phyloP scores from a whole-genome alignment of 2,329 filamentous ascomycete genomes.

The Fragosphaeria purpurea region DNA sequence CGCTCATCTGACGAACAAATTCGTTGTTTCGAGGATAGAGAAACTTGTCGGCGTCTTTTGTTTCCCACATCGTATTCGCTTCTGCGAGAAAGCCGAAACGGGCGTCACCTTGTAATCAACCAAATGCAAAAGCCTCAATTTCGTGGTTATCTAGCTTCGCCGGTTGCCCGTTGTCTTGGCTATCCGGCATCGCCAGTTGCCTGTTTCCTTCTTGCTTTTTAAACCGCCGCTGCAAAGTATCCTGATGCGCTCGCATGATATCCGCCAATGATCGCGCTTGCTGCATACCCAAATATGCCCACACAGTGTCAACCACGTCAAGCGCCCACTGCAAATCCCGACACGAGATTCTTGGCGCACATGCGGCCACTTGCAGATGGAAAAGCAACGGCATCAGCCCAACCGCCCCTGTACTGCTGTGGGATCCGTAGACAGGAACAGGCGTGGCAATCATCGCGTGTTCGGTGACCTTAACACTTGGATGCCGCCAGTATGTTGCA shows the following conservation, averaged over 20 bases:
- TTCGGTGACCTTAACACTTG: slow-evolving; percentile 23
- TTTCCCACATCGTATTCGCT: no score
- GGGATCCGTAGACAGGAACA: slow-evolving; percentile 13
- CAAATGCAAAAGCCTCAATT: no score
- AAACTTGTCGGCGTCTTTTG: no score
- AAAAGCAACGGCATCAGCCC: slow-evolving; percentile 39
- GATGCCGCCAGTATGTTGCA: slow-evolving; percentile 43
- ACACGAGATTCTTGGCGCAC: slow-evolving; percentile 33
- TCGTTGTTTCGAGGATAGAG: no score
- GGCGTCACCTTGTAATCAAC: no score
- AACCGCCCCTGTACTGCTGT: slow-evolving; percentile 35
- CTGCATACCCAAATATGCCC: slow-evolving; percentile 41
- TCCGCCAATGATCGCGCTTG: slow-evolving; percentile 36
- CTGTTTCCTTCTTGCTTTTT: no score
- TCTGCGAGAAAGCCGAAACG: no score
- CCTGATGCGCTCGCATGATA: slow-evolving; percentile 16
- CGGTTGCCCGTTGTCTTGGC: no score
- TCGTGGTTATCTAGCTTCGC: no score
- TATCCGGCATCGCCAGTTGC: no score
- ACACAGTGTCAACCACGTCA: slow-evolving; percentile 36
- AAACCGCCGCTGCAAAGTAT: slow-evolving; percentile 9
- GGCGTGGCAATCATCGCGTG: slow-evolving; percentile 24
- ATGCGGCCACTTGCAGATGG: slow-evolving; percentile 37
- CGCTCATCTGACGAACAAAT: no score
- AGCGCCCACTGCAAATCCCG: slow-evolving; percentile 36